Base-by-base conservation (phyloP, 345 rosid species). In the Pistacia integerrima region DNA sequence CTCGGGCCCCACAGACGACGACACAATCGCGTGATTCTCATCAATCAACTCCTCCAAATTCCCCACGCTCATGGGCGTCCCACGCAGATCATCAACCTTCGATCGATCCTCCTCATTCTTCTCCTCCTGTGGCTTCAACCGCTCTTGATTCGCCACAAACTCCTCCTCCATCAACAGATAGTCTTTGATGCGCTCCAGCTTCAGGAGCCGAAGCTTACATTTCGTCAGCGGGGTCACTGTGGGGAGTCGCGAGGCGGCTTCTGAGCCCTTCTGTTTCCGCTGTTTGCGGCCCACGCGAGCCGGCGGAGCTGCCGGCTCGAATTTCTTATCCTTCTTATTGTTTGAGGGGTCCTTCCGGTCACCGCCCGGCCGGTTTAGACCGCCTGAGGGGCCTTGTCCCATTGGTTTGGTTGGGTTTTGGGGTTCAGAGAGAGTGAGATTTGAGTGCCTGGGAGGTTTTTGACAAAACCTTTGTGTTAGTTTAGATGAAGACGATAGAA, bases 1-100 rank as follows among this genome's bases (percentile, higher is more conserved):
- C 78, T 89, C 88, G 5, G 90, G 89, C 51, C 92, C 88, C 28
- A 87, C 89, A 12, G 85, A 85, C 11, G 89, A 84, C 30, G 88
- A 85, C 56, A 89, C 87, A 48, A 85, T 89, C n/a, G 92, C 89
- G 49, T 89, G 89, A 67, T 85, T 89, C 89, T 89, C 90, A 64
- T 87, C 89, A 67, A 87, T 89, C 70, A 89, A 59, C 78, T 89
- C 92, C 84, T 87, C 90, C 82, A 89, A 70, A 60, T 85, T 89
- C 4, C 88, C 82, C 4, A 80, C 83, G 35, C 83, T 80, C 85
- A 75, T 78, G 0, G 85, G 85, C 1, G 82, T 78, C 13, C 85
- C 82, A 41, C 82, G 38, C 35, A 82, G 56, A 61, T 76, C 80
- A 54, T 80, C 83, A 16, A 76, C 83, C 67, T 76, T 80, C 11